Evolutionary conservation across 805 yeast genomes (phyloP), one percentile per base, ranked within the genome.

Genomic region (Hanseniaspora guilliermondii): DNA sequence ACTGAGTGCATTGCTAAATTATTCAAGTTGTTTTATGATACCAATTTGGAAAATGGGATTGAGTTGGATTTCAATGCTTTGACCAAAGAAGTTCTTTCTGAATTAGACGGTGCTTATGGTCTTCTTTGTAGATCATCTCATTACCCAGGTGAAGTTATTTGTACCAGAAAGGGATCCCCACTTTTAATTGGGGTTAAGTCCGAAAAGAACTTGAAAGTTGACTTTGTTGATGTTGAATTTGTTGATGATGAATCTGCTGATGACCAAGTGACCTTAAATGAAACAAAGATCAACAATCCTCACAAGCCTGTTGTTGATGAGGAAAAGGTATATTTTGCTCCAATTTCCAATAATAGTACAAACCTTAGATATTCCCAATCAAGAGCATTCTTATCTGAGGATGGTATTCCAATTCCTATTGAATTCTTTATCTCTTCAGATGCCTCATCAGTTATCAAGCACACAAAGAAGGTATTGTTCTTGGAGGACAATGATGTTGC

Each of bases 401-500:
- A 87, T 64, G 95, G 95, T 53, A 72, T 79, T 62, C 96, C 95
- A 63, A 84, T 80, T 75, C 96, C 97, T 49, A 85, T 91, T 50
- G 98, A 93, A 73, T 91, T 91, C 69, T 93, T 88, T 73, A 76
- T 93, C 59, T 88, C 97, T 14, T 88, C 97, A 25, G 99, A 93
- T 73, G 96, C 98, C 37, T 85, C 97, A 16, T 89, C 98, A 22
- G 96, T 93, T 48, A 77, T 93, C 56, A 91, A 89, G 71, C 96
- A 93, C 73, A 93, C 99, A 64, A 93, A 89, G 73, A 93, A 93
- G 73, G 98, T 93, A 32, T 76, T 93, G 63, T 91, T 86, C 72
- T 77, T 93, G 65, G 97, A 93, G 73, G 99, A 93, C 70, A 97
- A 93, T 67, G 99, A 93, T 72, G 88, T 93, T 69, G 99, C 97